Evolutionary conservation across 1,139 yeast species (phyloP).

Genomic region (Eremothecium sinecaudum): DNA sequence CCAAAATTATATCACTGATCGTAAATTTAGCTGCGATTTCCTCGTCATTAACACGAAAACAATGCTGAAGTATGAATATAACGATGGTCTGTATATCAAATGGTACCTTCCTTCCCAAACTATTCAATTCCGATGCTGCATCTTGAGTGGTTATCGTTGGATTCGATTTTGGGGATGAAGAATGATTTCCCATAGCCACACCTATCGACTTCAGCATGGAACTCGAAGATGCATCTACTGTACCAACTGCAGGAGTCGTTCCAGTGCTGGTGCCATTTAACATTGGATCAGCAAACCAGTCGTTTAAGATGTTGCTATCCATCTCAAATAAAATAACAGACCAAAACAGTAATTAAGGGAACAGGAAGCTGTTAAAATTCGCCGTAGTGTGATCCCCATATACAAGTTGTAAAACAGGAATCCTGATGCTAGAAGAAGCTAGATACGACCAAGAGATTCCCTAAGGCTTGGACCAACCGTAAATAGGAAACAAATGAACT

Average conservation of each 20-base stretch:
- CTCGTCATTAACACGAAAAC: constrained; percentile 7
- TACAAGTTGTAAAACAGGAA: no score
- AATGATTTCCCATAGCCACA: constrained; percentile 5
- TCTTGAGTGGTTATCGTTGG: constrained; percentile 1
- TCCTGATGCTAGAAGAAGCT: no score
- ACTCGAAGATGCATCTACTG: background rate
- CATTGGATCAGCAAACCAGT: constrained; percentile 9
- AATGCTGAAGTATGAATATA: constrained; percentile 6
- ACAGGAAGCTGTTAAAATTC: no score
- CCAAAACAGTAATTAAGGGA: no score
- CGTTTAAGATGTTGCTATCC: constrained; percentile 7
- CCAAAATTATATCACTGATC: constrained; percentile 28
- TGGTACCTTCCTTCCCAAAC: constrained; percentile 4
- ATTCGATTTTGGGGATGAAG: constrained; percentile 11
- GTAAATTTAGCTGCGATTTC: constrained; percentile 6
- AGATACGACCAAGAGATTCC: no score
- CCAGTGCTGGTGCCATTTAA: constrained; percentile 3
- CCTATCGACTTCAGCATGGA: constrained; percentile 1
- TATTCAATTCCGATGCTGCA: constrained; percentile 7
- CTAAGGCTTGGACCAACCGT: no score
- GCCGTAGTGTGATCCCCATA: no score
- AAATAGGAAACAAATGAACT: no score
- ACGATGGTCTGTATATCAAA: constrained; percentile 6
- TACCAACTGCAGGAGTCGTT: background rate
- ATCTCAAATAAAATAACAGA: constrained; percentile 1